Percentiles rank a stretch among this genome's conserved stretches.
Evolutionary conservation across 2,329 filamentous ascomycete genomes (phyloP).

Genomic region (Coniochaeta ligniaria): DNA sequence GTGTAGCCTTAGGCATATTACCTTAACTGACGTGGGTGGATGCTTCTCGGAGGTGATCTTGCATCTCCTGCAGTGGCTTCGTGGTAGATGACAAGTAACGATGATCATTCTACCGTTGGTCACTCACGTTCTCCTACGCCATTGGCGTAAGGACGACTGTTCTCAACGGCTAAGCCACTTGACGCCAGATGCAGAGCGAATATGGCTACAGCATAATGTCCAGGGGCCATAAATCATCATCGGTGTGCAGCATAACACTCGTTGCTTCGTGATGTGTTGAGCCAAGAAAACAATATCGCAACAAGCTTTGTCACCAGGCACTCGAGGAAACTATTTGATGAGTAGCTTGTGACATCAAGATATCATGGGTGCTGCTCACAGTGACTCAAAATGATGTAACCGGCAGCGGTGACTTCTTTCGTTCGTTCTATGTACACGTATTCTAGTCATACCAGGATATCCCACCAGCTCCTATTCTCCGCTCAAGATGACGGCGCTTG

Average conservation of each 20-base stretch:
- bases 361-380: neutral
- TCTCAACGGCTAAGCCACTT: neutral
- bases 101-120: neutral
- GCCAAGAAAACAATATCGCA: neutral
- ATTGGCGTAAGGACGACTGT: neutral
- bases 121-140: neutral
- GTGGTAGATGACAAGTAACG: neutral
- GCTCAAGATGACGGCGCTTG: slow-evolving; percentile 14
- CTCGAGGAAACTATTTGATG: neutral
- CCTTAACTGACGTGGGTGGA: neutral
- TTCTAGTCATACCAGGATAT: neutral
- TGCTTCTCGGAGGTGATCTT: neutral
- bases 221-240: neutral
- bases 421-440: neutral
- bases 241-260: too few species aligned
- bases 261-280: neutral
- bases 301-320: neutral
- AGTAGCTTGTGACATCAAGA: neutral
- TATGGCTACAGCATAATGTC: neutral
- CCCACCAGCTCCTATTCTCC: neutral
- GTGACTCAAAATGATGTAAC: neutral
- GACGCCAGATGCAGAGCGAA: neutral
- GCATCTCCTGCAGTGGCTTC: neutral
- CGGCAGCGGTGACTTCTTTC: neutral
- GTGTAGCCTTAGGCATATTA: neutral